Conservation (phyloP, 495 filamentous ascomycete genomes). For the Monascus purpureus region DNA sequence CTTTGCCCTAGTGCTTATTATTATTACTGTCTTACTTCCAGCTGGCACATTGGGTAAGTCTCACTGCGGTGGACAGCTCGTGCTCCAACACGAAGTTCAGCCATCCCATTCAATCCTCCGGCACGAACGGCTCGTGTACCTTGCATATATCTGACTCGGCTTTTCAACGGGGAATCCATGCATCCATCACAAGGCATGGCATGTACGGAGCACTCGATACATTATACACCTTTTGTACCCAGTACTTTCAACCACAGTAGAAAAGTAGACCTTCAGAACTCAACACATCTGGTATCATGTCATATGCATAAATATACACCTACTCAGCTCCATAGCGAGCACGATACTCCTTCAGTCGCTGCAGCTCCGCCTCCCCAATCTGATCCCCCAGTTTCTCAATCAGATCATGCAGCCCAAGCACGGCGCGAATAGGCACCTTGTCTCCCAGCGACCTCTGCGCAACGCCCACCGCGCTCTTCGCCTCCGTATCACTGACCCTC, state of each 20-base stretch:
- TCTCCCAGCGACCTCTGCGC: slow-evolving; percentile 49
- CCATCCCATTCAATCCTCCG: too few species aligned
- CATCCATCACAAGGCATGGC: too few species aligned
- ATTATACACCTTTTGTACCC: too few species aligned
- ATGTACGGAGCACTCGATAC: too few species aligned
- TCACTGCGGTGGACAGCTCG: too few species aligned
- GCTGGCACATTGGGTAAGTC: too few species aligned
- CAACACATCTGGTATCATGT: not conserved
- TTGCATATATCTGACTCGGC: too few species aligned
- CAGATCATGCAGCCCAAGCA: slow-evolving; percentile 57
- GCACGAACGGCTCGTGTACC: too few species aligned
- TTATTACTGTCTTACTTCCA: too few species aligned
- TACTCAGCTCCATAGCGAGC: slow-evolving; percentile 44
- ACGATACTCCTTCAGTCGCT: slow-evolving; percentile 64
- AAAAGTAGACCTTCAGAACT: not conserved
- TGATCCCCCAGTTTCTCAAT: slow-evolving; percentile 44
- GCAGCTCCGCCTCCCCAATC: slow-evolving; percentile 46
- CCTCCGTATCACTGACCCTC: slow-evolving; percentile 44
- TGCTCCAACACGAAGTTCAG: too few species aligned
- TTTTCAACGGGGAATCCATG: too few species aligned
- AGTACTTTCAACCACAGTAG: not conserved
- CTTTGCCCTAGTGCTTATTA: too few species aligned
- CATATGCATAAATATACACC: not conserved
- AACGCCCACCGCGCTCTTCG: slow-evolving; percentile 63
- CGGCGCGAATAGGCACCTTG: slow-evolving; percentile 32